Base-by-base conservation (phyloP, 495 filamentous ascomycete species). In the Neurospora terricola region DNA sequence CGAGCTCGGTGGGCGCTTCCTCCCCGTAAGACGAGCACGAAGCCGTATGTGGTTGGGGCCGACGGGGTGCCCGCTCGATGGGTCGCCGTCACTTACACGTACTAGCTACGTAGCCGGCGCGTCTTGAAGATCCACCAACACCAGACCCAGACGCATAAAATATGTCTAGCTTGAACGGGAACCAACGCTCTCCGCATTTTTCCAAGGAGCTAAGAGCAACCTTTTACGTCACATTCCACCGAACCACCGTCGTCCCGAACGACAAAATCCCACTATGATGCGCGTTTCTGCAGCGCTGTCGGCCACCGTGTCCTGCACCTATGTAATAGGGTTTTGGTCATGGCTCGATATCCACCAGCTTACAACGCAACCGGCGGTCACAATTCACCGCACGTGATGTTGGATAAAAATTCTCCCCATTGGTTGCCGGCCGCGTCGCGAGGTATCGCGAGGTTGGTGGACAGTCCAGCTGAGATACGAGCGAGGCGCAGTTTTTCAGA, bases 1-100 rank as follows among this genome's bases (percentile, higher is more conserved):
- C 88, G 91, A 70, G 96, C 96, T 45, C 89, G 89, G 73, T 89
- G 96, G 81, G 93, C 92, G 81, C 83, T 99, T n/a, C 95, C 95
- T 43, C 93, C 96, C 27, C 87, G 96, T 77, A 92, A 92, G 79
- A 78, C 83, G 21, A 83, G 82, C 74, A 81, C 84, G 38, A 85
- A 80, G 73, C 83, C 83, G 18, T 88, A 88, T 75, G 83, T 83
- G 72, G 84, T 89, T 73, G 82, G 85, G 27, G 73, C 80, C 16
- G 83, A 85, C 62, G 86, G 87, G 8, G 85, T 88, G 69, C 87
- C 87, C 40, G 80, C 82, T 7, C 78, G 87, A 62, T 89, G 87
- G 87, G 79, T 86, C 42, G 69, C 83, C 30, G 75, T 82, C 38
- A 77, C 73, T 10, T 75, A 70, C 43, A 59, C 43, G 34, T 68